Conservation (phyloP, 163 green algal species). For the Scenedesmus sp. region DNA sequence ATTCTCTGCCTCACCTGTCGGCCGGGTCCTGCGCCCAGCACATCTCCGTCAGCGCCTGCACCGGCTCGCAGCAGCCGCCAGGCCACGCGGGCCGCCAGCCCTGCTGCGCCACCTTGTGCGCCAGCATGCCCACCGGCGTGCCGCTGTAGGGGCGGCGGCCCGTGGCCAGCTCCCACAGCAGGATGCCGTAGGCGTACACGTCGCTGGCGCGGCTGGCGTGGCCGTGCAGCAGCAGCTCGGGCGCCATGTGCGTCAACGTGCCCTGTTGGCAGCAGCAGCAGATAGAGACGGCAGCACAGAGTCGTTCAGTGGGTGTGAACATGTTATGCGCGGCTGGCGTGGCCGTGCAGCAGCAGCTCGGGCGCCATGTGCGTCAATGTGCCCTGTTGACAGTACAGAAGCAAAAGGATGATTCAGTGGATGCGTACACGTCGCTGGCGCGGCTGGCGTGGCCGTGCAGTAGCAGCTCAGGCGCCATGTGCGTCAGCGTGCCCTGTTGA, state of each 20-base stretch:
- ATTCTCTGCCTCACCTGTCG: not conserved
- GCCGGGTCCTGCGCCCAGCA: constrained; percentile 42
- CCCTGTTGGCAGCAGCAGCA: constrained; percentile 16
- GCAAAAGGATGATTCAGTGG: too few relatives aligned
- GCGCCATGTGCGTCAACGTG: constrained; percentile 76
- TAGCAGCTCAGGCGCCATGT: constrained; percentile 9
- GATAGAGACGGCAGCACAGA: not conserved
- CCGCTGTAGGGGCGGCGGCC: constrained; percentile 67
- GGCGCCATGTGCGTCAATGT: constrained; percentile 75
- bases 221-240: constrained; percentile 69
- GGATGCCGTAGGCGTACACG: constrained; percentile 76
- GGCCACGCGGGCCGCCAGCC: constrained; percentile 46
- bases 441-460: too few relatives aligned
- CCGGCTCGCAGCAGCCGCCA: constrained; percentile 13
- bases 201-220: constrained; percentile 59
- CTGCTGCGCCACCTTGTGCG: constrained; percentile 49
- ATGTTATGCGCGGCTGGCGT: constrained; percentile 57
- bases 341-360: constrained; percentile 65
- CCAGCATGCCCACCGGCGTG: constrained; percentile 50
- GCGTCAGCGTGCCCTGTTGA: constrained; percentile 10
- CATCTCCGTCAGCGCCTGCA: constrained; percentile 25
- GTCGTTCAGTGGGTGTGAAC: constrained; percentile 61
- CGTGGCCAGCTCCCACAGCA: constrained; percentile 74
- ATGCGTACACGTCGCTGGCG: constrained; percentile 70
- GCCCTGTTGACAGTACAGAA: constrained; percentile 25